Evolutionary conservation across 768 basidiomycete species (phyloP), one percentile per base, ranked within the genome.

Genomic region (Tephrocybe sp.): DNA sequence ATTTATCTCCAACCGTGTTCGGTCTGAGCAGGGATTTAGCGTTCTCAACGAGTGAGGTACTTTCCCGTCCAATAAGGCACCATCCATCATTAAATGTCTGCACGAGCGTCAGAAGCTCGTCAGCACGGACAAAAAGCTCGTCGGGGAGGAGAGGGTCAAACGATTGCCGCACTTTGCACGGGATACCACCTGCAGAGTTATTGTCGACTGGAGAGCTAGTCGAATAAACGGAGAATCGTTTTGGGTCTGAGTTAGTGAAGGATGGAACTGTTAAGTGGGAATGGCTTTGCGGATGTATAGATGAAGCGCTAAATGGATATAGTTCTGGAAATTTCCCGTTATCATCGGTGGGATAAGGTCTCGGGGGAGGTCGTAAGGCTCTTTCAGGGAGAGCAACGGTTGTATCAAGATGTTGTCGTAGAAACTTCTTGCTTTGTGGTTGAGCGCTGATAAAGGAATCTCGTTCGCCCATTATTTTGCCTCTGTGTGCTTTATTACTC

Each of bases 61-160:
- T 63, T 52, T 84, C 79, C 24, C 85, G 72, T 16, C 79, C 82
- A 44, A 87, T 84, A 44, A 87, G 73, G 57, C 85, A 88, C 89
- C 89, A 92, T 1, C 87, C 89, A 49, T 91, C 89, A 51, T 90
- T 85, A 57, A 83, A 87, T 4, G 80, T 80, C 52, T 80, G 79
- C 3, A 89, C 72, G 24, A 89, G 67, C 1, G 76, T 78, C 34
- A 91, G 66, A 28, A 69, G 70, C 62, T 92, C 87, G 31, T 85
- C 84, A 11, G 74, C 58, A 27, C 58, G 62, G 51, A 87, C 51
- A 27, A 82, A 67, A 22, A 91, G 71, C 62, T 92, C 89, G 65
- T 92, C 89, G 0, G 87, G 84, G 2, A 91, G 79, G 19, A 87
- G 75, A 7, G 89, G 84, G 46, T 69, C 72, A 62, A 88, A 91